These are phyloP conservation scores for Penicillium italicum DNA, from an alignment of 2,329 filamentous ascomycete genomes.

Conservation along the genomic window DNA sequence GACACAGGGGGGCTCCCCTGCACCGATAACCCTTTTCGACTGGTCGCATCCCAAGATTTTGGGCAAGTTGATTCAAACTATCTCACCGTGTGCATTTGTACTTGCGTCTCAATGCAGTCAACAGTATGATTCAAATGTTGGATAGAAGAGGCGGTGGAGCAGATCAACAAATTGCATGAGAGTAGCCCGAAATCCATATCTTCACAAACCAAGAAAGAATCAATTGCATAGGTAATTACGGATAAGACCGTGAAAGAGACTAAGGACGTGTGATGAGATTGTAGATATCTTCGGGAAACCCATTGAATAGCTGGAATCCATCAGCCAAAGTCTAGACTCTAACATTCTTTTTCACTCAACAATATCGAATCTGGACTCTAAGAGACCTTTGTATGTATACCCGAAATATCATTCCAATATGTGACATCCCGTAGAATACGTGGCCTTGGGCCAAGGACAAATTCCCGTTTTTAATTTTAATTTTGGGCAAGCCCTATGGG, in stretches of 20 bases:
- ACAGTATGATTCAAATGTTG: not conserved
- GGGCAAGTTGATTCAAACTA: constrained; percentile 16
- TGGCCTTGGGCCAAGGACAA: not conserved
- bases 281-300: not conserved
- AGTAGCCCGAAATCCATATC: not conserved
- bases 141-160: constrained; percentile 16
- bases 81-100: not conserved
- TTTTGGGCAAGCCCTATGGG: not conserved
- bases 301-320: not conserved
- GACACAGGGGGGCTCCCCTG: constrained; percentile 10
- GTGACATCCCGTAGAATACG: constrained; percentile 1
- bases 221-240: not conserved
- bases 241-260: not conserved
- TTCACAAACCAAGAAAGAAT: not conserved
- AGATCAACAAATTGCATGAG: not conserved
- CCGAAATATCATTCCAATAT: not conserved
- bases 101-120: not conserved
- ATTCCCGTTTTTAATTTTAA: not conserved
- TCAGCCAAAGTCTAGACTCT: constrained; percentile 4
- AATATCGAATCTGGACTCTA: not conserved
- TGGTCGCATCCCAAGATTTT: constrained; percentile 8
- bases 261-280: not conserved
- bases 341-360: not conserved
- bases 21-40: constrained; percentile 11
- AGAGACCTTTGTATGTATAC: constrained; percentile 1